A percentile compares a stretch with the other conserved stretches of the same genome.
Conservation (phyloP, 2,329 filamentous ascomycete species). For the Fusarium sp. region DNA sequence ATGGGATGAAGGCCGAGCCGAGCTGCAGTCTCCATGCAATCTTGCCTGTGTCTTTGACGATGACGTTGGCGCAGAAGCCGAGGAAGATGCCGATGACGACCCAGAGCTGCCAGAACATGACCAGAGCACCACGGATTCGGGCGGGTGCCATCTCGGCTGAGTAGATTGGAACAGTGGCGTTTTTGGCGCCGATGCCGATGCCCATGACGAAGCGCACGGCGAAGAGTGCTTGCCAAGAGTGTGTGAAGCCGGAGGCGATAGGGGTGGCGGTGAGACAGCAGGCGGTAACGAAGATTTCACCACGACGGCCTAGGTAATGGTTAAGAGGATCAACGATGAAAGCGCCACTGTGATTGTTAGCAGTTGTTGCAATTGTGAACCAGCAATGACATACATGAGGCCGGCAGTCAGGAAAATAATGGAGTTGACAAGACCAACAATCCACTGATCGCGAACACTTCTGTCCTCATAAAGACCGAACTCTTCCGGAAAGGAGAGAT, state of each 20-base stretch:
- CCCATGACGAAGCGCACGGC: conserved; percentile 76
- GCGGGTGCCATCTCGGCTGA: conserved; percentile 79
- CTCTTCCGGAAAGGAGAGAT: conserved; percentile 67
- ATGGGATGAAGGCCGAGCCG: conserved; percentile 68
- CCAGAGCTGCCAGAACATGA: conserved; percentile 78
- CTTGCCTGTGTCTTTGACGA: conserved; percentile 64
- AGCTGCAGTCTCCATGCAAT: conserved; percentile 74
- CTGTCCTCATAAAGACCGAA: conserved; percentile 51
- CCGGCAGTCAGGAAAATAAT: conserved; percentile 62
- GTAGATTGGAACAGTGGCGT: conserved; percentile 76
- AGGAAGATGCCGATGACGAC: conserved; percentile 56
- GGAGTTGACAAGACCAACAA: conserved; percentile 53
- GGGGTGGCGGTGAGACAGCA: conserved; percentile 55
- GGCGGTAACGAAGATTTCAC: conserved; percentile 73
- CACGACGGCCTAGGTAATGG: conserved; percentile 73
- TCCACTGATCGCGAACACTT: conserved; percentile 60
- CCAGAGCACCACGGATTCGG: conserved; percentile 75
- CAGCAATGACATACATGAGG: conserved; percentile 63
- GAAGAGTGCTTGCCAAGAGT: conserved; percentile 76
- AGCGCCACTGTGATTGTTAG: conserved; percentile 36
- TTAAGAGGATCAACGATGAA: conserved; percentile 68
- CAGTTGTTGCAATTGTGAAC: neutral
- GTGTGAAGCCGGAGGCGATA: conserved; percentile 66
- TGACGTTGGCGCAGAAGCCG: conserved; percentile 66
- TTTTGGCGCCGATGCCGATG: conserved; percentile 76